Evolutionary conservation across 306 rosid genomes (phyloP).

Genomic region (Delonix regia): DNA sequence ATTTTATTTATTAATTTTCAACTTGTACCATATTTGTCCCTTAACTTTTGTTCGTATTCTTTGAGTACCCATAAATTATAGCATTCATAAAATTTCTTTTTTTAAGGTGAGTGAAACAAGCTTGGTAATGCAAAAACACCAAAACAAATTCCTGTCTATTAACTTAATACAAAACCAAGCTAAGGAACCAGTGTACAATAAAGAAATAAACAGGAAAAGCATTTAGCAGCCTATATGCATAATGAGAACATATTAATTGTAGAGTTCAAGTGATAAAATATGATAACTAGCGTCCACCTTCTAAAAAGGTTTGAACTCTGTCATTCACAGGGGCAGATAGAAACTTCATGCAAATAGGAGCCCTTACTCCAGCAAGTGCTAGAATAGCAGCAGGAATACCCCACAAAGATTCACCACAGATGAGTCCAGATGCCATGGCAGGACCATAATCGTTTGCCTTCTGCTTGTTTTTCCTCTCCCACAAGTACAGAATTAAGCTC

Average conservation of each 20-base stretch:
- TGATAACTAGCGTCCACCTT: neutral
- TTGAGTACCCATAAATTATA: no score
- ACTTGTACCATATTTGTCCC: no score
- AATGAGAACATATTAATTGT: neutral
- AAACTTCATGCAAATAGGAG: slow-evolving; percentile 85
- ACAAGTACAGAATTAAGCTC: slow-evolving; percentile 58
- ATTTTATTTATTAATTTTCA: no score
- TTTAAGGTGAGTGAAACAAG: no score
- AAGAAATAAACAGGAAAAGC: neutral
- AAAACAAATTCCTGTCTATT: neutral
- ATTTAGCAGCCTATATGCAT: neutral
- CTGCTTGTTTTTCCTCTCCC: slow-evolving; percentile 50
- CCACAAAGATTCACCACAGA: slow-evolving; percentile 81
- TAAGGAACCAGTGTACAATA: neutral
- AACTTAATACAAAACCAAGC: neutral
- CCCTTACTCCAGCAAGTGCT: slow-evolving; percentile 45
- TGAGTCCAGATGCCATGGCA: slow-evolving; percentile 70
- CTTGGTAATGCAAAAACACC: neutral
- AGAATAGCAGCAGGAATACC: slow-evolving; percentile 73
- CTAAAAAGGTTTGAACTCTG: slow-evolving; percentile 48
- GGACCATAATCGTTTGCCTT: slow-evolving; percentile 57
- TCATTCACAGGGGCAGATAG: slow-evolving; percentile 46
- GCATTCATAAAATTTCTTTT: neutral
- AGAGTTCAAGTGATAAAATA: neutral
- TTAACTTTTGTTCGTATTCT: no score